Conservation (phyloP, 129 eudicot species). For the Silybum marianum region DNA sequence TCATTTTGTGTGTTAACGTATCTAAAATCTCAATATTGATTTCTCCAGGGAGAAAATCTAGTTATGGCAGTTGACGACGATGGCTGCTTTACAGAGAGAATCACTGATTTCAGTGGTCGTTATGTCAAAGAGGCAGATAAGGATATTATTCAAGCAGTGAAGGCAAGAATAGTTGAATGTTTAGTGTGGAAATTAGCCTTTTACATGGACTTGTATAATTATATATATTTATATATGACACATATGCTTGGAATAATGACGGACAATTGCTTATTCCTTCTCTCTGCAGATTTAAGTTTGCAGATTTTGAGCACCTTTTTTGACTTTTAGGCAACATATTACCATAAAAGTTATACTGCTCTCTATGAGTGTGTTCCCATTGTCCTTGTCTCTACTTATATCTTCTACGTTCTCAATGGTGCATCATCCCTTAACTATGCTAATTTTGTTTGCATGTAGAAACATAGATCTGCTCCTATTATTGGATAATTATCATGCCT, state of each 20-base stretch:
- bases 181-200: background rate
- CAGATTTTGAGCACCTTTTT: background rate
- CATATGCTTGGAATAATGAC: background rate
- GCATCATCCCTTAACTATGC: background rate
- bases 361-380: background rate
- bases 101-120: constrained; percentile 49
- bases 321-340: background rate
- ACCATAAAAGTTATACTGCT: background rate
- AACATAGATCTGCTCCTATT: background rate
- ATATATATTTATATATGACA: background rate
- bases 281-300: background rate
- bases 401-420: background rate
- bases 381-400: no score
- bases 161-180: constrained; percentile 38
- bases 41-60: constrained; percentile 54
- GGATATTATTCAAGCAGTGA: constrained; percentile 63
- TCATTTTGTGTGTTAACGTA: background rate
- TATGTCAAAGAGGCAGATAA: constrained; percentile 77
- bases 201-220: background rate
- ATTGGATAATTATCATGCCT: background rate
- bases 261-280: background rate
- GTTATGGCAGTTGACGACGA: constrained; percentile 82
- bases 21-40: background rate
- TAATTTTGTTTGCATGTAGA: background rate
- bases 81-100: constrained; percentile 70